Base-by-base conservation (phyloP, 805 yeast genomes). In the Metschnikowia shivogae region DNA sequence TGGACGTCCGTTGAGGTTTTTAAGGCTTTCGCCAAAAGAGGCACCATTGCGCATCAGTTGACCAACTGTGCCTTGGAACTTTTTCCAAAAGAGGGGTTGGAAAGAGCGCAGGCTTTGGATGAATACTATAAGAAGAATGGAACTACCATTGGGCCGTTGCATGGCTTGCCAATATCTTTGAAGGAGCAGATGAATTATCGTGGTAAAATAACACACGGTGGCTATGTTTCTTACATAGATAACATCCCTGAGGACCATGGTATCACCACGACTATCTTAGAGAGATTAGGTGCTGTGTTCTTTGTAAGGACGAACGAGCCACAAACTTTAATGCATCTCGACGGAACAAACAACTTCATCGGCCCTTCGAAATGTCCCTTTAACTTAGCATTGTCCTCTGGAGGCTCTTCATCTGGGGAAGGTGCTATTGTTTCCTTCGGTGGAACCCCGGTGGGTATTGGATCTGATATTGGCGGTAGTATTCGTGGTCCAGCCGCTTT, bases 331-430 rank as follows among this genome's bases (percentile, higher is more conserved):
- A 83, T 83, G 89, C 87, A 82, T 54, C 64, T 80, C 57, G 84
- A 81, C 59, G 76, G 86, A 20, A 66, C 70, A 56, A 81, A 81
- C 61, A 78, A 78, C 63, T 70, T 82, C 56, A 73, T 69, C 36
- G 87, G 86, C 5, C 68, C 79, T 50, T 71, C 85, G 5, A 68
- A 76, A 57, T 82, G 82, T 57, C 78, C 86, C 1, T 64, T 68
- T 62, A 82, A 83, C 53, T 67, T 81, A 32, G 63, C 72, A 22
- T 67, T 81, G 47, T 76, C 84, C 14, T 73, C 84, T 2, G 88
- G 89, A 50, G 89, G 89, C n/a, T 79, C 85, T 1, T 79, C 86
- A 3, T 83, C 85, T 33, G 89, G 89, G 48, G 89, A 82, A 60
- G 86, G 87, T 51, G 80, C 85, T 0, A 59, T 78, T 48, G 76